These are phyloP conservation scores for Inga laurina DNA, from an alignment of 306 rosid species.

Conservation along the genomic window DNA sequence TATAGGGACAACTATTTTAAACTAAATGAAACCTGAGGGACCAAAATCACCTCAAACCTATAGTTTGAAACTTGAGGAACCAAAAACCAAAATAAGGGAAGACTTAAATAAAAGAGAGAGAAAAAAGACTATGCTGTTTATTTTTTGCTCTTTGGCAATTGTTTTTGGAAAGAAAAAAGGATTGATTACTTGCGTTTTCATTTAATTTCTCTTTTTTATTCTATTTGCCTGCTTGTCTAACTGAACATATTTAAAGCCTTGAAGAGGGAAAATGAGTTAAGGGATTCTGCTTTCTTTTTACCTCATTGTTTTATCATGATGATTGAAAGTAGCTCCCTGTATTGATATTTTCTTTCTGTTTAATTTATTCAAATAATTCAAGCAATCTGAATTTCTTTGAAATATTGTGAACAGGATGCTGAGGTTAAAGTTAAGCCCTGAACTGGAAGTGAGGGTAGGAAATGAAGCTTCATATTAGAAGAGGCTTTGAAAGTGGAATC, in stretches of 20 bases:
- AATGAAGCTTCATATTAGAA: conserved; percentile 26
- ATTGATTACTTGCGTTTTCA: too few species aligned
- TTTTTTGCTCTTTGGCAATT: too few species aligned
- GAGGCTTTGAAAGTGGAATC: neutral
- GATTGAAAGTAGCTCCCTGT: neutral
- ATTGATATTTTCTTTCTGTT: neutral
- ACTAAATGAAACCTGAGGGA: too few species aligned
- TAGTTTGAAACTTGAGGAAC: too few species aligned
- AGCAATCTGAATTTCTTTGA: conserved; percentile 3
- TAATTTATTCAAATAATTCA: neutral
- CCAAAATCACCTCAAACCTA: too few species aligned
- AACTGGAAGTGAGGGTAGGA: conserved; percentile 47
- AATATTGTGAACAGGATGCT: conserved; percentile 47
- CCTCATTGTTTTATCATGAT: neutral
- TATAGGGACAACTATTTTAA: too few species aligned
- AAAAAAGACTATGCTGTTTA: too few species aligned
- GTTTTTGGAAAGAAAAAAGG: too few species aligned
- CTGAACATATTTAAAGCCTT: neutral
- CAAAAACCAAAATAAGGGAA: too few species aligned
- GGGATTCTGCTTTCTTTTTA: neutral
- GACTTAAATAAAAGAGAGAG: too few species aligned
- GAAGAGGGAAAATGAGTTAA: neutral
- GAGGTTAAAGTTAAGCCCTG: conserved; percentile 65
- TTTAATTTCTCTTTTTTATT: too few species aligned
- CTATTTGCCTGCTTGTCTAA: too few species aligned